These are phyloP conservation scores for Flaveria brownii DNA, from an alignment of 129 eudicot species.

Conservation along the genomic window DNA sequence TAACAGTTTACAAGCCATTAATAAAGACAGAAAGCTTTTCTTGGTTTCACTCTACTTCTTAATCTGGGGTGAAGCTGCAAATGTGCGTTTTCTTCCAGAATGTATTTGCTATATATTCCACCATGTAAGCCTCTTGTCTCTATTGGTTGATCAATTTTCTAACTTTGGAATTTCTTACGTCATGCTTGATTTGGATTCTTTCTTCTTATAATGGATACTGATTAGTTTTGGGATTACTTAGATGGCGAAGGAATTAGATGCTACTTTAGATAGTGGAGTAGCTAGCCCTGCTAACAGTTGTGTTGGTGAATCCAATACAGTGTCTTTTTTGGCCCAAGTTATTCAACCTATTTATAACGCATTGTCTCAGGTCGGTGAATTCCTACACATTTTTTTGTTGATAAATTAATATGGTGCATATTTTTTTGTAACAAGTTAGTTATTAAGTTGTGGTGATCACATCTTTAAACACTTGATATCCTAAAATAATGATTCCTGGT, in stretches of 20 bases:
- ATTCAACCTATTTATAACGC: slow-evolving; percentile 64
- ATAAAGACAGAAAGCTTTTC: slow-evolving; percentile 86
- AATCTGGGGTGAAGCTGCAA: slow-evolving; percentile 99
- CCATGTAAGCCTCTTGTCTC: slow-evolving; percentile 61
- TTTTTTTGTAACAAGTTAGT: slow-evolving; percentile 8
- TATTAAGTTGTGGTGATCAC: slow-evolving; percentile 1
- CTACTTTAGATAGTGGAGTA: slow-evolving; percentile 84
- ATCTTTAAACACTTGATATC: not conserved
- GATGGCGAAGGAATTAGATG: slow-evolving; percentile 98
- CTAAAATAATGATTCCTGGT: slow-evolving; percentile 9
- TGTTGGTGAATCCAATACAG: slow-evolving; percentile 50
- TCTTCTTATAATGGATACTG: not conserved
- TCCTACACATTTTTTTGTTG: not conserved
- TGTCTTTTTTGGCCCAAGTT: slow-evolving; percentile 67
- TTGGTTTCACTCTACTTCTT: slow-evolving; percentile 78
- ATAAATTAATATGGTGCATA: not conserved
- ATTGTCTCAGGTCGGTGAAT: slow-evolving; percentile 51
- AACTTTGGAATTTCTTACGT: not conserved
- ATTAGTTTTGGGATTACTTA: slow-evolving; percentile 30
- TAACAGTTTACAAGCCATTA: slow-evolving; percentile 83
- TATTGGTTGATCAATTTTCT: slow-evolving; percentile 19
- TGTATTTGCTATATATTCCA: slow-evolving; percentile 97
- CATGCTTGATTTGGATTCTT: not conserved
- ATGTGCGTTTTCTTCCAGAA: slow-evolving; percentile 98
- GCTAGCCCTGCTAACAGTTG: slow-evolving; percentile 71